Evolutionary conservation across 257 asterid species (phyloP).

Genomic region (Anisodus tanguticus): DNA sequence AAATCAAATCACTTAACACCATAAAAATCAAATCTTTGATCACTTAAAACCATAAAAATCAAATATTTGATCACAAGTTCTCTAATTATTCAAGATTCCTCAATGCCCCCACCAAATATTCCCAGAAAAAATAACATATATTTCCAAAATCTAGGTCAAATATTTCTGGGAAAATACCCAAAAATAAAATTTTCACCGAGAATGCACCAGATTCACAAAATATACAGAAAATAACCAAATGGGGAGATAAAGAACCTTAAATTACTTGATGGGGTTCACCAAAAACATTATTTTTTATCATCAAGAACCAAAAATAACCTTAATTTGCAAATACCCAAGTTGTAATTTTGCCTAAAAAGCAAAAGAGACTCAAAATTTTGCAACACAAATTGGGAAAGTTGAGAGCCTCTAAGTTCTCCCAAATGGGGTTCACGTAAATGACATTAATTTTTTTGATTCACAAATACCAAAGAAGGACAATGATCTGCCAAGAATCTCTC

Average conservation of each 20-base stretch:
- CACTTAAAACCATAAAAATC: no score
- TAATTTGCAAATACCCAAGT: conserved; percentile 26
- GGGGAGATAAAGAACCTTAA: conserved; percentile 20
- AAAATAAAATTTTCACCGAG: background rate
- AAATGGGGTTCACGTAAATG: conserved; percentile 13
- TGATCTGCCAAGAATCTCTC: conserved; percentile 46
- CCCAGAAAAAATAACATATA: conserved; percentile 38
- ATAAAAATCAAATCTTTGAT: no score
- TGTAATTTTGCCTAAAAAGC: conserved; percentile 45
- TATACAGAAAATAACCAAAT: conserved; percentile 11
- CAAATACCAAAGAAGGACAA: conserved; percentile 45
- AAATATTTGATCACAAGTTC: conserved; percentile 7
- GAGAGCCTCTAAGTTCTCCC: conserved; percentile 13
- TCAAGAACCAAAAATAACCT: background rate
- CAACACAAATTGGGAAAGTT: conserved; percentile 24
- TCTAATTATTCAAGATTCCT: conserved; percentile 40
- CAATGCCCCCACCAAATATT: conserved; percentile 38
- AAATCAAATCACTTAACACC: no score
- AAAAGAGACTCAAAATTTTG: conserved; percentile 24
- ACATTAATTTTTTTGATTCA: conserved; percentile 22
- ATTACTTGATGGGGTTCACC: conserved; percentile 25
- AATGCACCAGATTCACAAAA: background rate
- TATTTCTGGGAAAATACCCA: conserved; percentile 23
- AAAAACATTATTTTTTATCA: conserved; percentile 28
- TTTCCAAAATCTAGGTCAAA: background rate